These are phyloP conservation scores for Paramecium pentaurelia DNA, from an alignment of 73 alveolate species.

Conservation along the genomic window DNA sequence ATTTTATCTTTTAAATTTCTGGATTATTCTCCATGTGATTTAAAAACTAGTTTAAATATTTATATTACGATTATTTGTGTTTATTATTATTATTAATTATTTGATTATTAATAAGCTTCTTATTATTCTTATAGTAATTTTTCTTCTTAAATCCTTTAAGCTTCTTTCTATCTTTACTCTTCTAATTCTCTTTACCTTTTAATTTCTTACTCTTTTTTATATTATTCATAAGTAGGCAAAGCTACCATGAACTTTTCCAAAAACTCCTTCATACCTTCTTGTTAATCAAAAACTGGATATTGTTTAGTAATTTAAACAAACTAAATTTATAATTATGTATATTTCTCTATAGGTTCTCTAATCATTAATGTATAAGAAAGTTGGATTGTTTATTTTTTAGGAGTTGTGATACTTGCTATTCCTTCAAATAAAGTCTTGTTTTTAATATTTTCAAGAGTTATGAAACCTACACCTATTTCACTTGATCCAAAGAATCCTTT, in stretches of 20 bases:
- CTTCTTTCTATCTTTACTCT: background rate
- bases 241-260: background rate
- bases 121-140: background rate
- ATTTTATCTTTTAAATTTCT: background rate
- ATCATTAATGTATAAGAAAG: background rate
- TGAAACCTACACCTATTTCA: background rate
- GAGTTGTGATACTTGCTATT: background rate
- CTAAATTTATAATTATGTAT: background rate
- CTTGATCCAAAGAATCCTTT: background rate
- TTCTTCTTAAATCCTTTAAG: background rate
- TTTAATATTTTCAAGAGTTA: background rate
- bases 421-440: background rate
- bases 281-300: background rate
- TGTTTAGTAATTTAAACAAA: background rate
- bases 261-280: slow-evolving; percentile 31
- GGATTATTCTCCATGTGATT: background rate
- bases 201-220: background rate
- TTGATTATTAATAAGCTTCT: background rate
- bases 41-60: background rate
- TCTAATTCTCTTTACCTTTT: background rate
- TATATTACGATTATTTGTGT: background rate
- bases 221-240: slow-evolving; percentile 30
- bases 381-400: background rate
- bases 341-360: slow-evolving; percentile 37
- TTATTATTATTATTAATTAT: background rate